Evolutionary conservation across 305 asterid genomes (phyloP).

Genomic region (Rubia balearica): DNA sequence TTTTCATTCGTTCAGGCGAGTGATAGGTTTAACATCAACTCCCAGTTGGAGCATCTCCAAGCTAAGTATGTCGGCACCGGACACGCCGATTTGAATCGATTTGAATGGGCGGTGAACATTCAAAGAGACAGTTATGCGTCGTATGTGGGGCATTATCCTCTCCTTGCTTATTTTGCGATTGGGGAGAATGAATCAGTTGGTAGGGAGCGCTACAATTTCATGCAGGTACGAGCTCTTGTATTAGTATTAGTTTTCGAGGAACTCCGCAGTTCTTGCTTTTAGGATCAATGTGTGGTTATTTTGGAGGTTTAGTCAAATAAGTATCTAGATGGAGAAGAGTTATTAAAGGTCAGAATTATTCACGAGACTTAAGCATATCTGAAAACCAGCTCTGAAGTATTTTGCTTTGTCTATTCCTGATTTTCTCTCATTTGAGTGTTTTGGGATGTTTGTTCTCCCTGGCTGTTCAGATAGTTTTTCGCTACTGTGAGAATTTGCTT

Average conservation of each 20-base stretch:
- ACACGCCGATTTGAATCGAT: constrained; percentile 91
- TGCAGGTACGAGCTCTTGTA: constrained; percentile 51
- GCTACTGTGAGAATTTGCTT: not conserved
- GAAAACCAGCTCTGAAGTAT: not conserved
- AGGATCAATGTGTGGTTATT: not conserved
- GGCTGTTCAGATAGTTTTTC: not conserved
- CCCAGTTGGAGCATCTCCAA: constrained; percentile 97
- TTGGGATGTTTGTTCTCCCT: not conserved
- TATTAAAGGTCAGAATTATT: not conserved
- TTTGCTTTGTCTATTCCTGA: not conserved
- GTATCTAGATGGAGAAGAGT: not conserved
- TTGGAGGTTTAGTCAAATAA: not conserved
- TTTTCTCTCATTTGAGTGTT: not conserved
- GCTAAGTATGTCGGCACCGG: constrained; percentile 99
- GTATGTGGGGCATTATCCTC: constrained; percentile 84
- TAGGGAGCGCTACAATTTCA: constrained; percentile 92
- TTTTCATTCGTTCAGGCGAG: constrained; percentile 57
- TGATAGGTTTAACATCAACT: constrained; percentile 93
- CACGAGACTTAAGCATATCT: too few relatives aligned
- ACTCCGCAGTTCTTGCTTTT: not conserved
- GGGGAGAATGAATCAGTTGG: constrained; percentile 97
- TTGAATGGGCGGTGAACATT: constrained; percentile 97
- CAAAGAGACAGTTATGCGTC: constrained; percentile 92
- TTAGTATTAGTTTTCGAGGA: not conserved
- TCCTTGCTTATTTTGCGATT: constrained; percentile 77